Evolutionary conservation across 2,329 filamentous ascomycete species (phyloP), one percentile per base, ranked within the genome.

Genomic region (Diplodia sapinea): DNA sequence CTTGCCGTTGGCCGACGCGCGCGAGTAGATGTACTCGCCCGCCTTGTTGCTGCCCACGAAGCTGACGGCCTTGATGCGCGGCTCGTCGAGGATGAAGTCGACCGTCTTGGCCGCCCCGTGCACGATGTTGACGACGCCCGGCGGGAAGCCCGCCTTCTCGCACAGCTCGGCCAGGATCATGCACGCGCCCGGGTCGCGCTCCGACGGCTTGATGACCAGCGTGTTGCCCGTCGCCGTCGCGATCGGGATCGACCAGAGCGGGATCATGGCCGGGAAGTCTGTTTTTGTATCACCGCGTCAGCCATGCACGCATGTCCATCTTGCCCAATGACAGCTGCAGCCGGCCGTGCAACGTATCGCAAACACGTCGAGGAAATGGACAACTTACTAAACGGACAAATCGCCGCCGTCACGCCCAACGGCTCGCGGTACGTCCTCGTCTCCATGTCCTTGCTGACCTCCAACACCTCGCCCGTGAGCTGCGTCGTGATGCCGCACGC

Each of bases 191-290:
- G 92, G 92, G 74, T 94, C 92, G 68, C 92, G 88, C 82, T 96
- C 92, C 1, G 92, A 94, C 11, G 92, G 92, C 85, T 96, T 96
- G 73, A 96, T 84, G 72, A 96, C 87, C 68, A 93, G 83, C 15
- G 91, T 94, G 83, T 96, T 96, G 64, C 92, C 92, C 20, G 91
- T 93, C 33, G 94, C 87, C 52, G 91, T 92, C 56, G 92, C 92
- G 73, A 95, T 91, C 49, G 92, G 92, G 70, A 96, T 93, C 69
- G 87, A 93, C 92, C 92, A 96, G n/a, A 96, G 85, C 3, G 92
- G 92, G 78, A 96, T 95, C 92, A 96, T 96, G 73, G 92, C 92
- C 52, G 92, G 92, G 82, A 95, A 95, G 84, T 95, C 89, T 92
- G 69, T 33, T 11, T 1, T 29, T 51, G 6, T 15, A 20, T 47